phyloP scores from a whole-genome alignment of 2,329 filamentous ascomycete species.

The Paecilomyces formosus region DNA sequence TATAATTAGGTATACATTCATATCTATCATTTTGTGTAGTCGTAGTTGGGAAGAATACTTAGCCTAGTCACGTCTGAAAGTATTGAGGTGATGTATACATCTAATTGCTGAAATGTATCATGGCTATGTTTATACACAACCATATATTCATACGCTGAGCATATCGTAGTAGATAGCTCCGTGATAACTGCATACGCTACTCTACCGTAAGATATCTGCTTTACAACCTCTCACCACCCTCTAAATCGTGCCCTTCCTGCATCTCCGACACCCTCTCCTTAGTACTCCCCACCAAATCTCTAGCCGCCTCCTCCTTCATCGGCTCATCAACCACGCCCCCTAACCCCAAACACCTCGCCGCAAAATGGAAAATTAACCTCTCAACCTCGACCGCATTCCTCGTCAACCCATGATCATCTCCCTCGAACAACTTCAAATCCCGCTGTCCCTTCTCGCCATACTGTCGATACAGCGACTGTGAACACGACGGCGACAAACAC shows the following conservation, averaged over 20 bases:
- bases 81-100: too few relatives aligned
- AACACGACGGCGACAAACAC: slow-evolving; percentile 26
- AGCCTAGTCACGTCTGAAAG: not conserved
- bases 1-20: too few relatives aligned
- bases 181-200: not conserved
- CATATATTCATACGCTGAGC: too few relatives aligned
- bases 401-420: slow-evolving; percentile 37
- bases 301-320: slow-evolving; percentile 9
- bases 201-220: slow-evolving; percentile 5
- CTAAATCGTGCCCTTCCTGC: slow-evolving; percentile 28
- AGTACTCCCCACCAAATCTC: slow-evolving; percentile 14
- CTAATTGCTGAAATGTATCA: too few relatives aligned
- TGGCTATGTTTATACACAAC: too few relatives aligned
- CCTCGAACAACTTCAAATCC: slow-evolving; percentile 31
- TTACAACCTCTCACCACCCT: slow-evolving; percentile 24
- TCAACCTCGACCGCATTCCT: slow-evolving; percentile 30
- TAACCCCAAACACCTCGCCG: slow-evolving; percentile 25
- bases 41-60: not conserved
- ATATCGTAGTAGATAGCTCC: too few relatives aligned
- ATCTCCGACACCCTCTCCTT: slow-evolving; percentile 22
- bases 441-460: slow-evolving; percentile 28
- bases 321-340: slow-evolving; percentile 8
- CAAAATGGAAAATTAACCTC: slow-evolving; percentile 32
- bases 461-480: slow-evolving; percentile 25
- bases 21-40: too few relatives aligned